These are phyloP conservation scores for Cantharellus cinnabarinus DNA, from an alignment of 768 basidiomycete species.

Conservation along the genomic window DNA sequence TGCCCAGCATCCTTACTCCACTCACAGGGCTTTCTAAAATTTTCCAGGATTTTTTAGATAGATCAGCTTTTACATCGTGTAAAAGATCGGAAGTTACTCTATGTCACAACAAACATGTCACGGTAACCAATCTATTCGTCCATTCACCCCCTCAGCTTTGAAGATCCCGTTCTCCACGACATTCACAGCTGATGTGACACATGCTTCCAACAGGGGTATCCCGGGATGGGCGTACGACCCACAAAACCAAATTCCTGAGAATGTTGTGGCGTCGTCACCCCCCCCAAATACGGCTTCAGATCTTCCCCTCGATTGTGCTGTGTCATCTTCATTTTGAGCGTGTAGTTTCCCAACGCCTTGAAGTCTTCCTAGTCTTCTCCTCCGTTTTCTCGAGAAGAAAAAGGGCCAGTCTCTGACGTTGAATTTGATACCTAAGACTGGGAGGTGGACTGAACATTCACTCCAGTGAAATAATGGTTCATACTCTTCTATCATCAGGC, in stretches of 20 bases:
- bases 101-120: slow-evolving; percentile 23
- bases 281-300: not conserved
- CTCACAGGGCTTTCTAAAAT: too few relatives aligned
- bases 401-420: not conserved
- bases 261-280: slow-evolving; percentile 4
- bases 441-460: slow-evolving; percentile 7
- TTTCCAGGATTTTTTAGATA: too few relatives aligned
- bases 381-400: slow-evolving; percentile 9
- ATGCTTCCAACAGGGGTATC: slow-evolving; percentile 62
- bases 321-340: too few relatives aligned
- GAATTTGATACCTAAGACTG: not conserved
- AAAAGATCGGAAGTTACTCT: too few relatives aligned
- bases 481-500: slow-evolving; percentile 22
- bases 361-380: slow-evolving; percentile 24
- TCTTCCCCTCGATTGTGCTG: too few relatives aligned
- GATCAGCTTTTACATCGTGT: too few relatives aligned
- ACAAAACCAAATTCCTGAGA: slow-evolving; percentile 44
- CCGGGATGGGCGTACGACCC: slow-evolving; percentile 52
- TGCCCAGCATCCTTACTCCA: too few relatives aligned
- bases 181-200: slow-evolving; percentile 48
- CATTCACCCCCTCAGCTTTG: slow-evolving; percentile 8
- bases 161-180: slow-evolving; percentile 21
- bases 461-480: slow-evolving; percentile 24
- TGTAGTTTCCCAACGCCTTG: slow-evolving; percentile 27
- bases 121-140: not conserved